A percentile compares a stretch with the other conserved stretches of the same genome.
phyloP scores from a whole-genome alignment of 345 rosid species.

The Salix koriyanagi region DNA sequence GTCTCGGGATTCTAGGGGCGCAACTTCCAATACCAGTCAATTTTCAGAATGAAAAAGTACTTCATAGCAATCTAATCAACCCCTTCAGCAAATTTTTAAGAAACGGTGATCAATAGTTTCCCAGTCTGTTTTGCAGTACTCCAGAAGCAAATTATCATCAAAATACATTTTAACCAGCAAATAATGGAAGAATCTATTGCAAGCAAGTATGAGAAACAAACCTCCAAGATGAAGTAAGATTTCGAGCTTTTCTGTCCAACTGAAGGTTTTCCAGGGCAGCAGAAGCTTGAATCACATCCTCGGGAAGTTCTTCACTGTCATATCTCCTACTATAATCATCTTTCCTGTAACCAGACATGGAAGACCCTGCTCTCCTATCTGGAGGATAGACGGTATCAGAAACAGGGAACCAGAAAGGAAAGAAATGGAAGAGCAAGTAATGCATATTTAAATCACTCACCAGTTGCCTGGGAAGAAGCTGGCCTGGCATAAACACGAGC shows the following conservation, averaged over 20 bases:
- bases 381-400: slow-evolving; percentile 16
- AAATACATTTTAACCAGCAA: neutral
- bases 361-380: slow-evolving; percentile 86
- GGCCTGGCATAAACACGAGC: slow-evolving; percentile 41
- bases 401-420: slow-evolving; percentile 5
- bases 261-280: slow-evolving; percentile 87
- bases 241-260: slow-evolving; percentile 84
- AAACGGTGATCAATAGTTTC: neutral
- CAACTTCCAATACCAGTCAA: neutral
- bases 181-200: neutral
- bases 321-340: slow-evolving; percentile 87
- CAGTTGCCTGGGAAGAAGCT: slow-evolving; percentile 57
- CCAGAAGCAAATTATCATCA: neutral
- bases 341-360: slow-evolving; percentile 65
- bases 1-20: neutral
- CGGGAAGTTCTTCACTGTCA: slow-evolving; percentile 55
- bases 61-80: neutral
- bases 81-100: neutral
- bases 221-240: slow-evolving; percentile 92
- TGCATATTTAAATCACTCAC: slow-evolving; percentile 41
- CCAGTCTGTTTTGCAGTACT: neutral
- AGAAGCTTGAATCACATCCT: slow-evolving; percentile 74
- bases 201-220: slow-evolving; percentile 26
- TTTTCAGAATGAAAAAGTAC: neutral
- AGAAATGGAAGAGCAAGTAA: neutral